These are phyloP conservation scores for Hyaloscypha finlandica DNA, from an alignment of 495 filamentous ascomycete species.

Conservation along the genomic window DNA sequence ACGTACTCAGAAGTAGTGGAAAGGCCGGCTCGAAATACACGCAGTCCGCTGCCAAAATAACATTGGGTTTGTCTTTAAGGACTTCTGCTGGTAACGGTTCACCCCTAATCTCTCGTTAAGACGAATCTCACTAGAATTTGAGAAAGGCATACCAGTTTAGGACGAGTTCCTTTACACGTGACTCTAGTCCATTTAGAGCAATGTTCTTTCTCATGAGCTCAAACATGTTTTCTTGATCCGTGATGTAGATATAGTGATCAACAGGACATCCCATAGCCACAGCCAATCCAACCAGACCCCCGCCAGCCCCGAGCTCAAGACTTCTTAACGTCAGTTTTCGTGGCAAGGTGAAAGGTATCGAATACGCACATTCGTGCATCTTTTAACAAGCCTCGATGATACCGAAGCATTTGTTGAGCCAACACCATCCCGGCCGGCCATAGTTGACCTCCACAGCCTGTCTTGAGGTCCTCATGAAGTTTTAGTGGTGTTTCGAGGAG, in stretches of 20 bases:
- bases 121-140: neutral
- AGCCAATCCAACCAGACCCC: slow-evolving; percentile 80
- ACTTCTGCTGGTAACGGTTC: slow-evolving; percentile 52
- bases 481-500: slow-evolving; percentile 67
- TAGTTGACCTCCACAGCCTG: slow-evolving; percentile 88
- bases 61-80: slow-evolving; percentile 57
- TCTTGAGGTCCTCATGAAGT: slow-evolving; percentile 79
- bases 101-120: slow-evolving; percentile 45
- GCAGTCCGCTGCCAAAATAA: slow-evolving; percentile 92
- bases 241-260: slow-evolving; percentile 64
- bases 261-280: slow-evolving; percentile 60
- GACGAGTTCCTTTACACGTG: slow-evolving; percentile 58
- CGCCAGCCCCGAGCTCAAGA: slow-evolving; percentile 89
- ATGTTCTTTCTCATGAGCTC: slow-evolving; percentile 84
- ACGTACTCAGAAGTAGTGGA: slow-evolving; percentile 78
- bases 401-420: slow-evolving; percentile 77
- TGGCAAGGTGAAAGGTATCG: neutral
- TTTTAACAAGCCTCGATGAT: slow-evolving; percentile 59
- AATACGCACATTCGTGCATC: slow-evolving; percentile 73
- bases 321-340: slow-evolving; percentile 46
- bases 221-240: slow-evolving; percentile 85
- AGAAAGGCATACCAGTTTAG: slow-evolving; percentile 70
- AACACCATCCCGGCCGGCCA: slow-evolving; percentile 95
- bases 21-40: slow-evolving; percentile 97
- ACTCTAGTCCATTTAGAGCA: slow-evolving; percentile 68